Evolutionary conservation across 1,284 basidiomycete species (phyloP).

Genomic region (Stygiomarasmius scandens): DNA sequence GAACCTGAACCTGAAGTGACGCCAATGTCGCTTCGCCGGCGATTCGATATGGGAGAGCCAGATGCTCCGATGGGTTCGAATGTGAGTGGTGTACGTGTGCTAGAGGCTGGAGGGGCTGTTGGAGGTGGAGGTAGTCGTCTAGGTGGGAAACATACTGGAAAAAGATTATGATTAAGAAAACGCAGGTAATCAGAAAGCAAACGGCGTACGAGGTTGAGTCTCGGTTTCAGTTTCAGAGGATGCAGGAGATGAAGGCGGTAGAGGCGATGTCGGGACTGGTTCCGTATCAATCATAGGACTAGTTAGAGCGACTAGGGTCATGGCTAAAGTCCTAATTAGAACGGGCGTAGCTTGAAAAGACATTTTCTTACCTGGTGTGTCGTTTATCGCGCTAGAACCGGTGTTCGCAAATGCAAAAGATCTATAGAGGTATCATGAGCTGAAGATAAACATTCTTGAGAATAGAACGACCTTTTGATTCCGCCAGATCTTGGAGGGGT

Average conservation of each 20-base stretch:
- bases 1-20: no score
- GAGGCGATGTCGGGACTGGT: neutral
- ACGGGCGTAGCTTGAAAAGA: no score
- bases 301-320: neutral
- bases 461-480: neutral
- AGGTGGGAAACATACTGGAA: neutral
- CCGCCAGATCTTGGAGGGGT: neutral
- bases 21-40: slow-evolving; percentile 2
- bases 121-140: neutral
- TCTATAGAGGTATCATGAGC: neutral
- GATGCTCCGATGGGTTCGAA: neutral
- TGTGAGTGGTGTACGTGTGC: neutral
- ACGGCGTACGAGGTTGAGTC: neutral
- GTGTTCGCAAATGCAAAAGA: neutral
- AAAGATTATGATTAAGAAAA: neutral
- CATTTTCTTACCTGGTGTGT: neutral
- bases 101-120: neutral
- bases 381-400: neutral
- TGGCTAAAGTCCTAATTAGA: neutral
- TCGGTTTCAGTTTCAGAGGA: neutral
- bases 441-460: neutral
- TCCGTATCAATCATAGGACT: neutral
- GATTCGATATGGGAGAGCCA: neutral
- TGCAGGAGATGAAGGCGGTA: neutral
- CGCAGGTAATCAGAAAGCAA: neutral